Conservation (phyloP, 2,329 filamentous ascomycete species). For the Thelonectria rubi region DNA sequence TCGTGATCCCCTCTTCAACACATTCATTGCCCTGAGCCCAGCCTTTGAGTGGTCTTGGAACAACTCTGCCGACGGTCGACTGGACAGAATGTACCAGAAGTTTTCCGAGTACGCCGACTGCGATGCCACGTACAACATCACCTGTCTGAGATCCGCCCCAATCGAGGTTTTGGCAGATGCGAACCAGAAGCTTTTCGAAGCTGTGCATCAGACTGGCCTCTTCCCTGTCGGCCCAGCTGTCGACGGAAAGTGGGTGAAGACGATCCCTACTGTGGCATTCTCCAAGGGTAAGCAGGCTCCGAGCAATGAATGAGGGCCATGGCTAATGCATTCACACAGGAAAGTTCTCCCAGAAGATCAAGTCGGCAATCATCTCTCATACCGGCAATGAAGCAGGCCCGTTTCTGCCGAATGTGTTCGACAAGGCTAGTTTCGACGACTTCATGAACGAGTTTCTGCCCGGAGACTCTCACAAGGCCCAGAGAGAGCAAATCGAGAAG, state of each 20-base stretch:
- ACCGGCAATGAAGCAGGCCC: background rate
- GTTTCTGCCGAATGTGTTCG: background rate
- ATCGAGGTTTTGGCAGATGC: conserved; percentile 5
- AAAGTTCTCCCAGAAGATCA: background rate
- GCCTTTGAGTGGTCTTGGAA: conserved; percentile 31
- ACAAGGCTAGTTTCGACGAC: background rate
- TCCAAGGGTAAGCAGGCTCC: conserved; percentile 6
- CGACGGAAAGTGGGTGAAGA: conserved; percentile 24
- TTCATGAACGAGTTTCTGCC: conserved; percentile 12
- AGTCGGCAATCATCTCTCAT: conserved; percentile 17
- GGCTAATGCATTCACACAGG: background rate
- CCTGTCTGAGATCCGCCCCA: conserved; percentile 6
- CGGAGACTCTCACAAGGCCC: background rate
- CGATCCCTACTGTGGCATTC: conserved; percentile 17
- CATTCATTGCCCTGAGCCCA: conserved; percentile 17
- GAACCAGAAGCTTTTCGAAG: conserved; percentile 20
- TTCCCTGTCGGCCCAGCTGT: conserved; percentile 30
- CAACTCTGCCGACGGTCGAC: conserved; percentile 18
- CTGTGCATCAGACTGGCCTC: conserved; percentile 22
- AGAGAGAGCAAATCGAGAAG: conserved; percentile 2
- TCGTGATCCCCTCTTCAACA: conserved; percentile 53
- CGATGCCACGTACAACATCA: conserved; percentile 14
- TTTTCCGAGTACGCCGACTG: conserved; percentile 17
- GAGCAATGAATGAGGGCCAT: too few relatives aligned
- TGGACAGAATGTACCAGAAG: conserved; percentile 22